These are phyloP conservation scores for Fusarium annulatum DNA, from an alignment of 2,329 filamentous ascomycete genomes.

Conservation along the genomic window DNA sequence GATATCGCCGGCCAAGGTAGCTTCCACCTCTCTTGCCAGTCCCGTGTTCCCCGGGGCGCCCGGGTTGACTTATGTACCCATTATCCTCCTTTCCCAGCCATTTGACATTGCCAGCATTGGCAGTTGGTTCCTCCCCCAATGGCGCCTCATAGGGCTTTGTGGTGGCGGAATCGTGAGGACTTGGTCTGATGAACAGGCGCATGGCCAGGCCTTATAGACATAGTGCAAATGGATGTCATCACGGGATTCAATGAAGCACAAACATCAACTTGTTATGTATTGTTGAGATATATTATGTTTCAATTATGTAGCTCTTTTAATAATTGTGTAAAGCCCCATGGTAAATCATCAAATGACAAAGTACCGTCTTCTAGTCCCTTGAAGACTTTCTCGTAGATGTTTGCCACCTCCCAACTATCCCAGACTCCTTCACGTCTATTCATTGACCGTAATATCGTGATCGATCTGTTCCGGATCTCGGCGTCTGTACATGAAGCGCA, in stretches of 20 bases:
- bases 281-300: not conserved
- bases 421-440: conserved; percentile 37
- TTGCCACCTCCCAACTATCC: conserved; percentile 39
- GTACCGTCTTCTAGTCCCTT: not conserved
- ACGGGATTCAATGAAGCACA: not conserved
- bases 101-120: too few species aligned
- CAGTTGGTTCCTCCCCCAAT: too few species aligned
- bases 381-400: conserved; percentile 27
- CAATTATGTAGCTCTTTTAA: not conserved
- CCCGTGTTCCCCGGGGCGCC: too few species aligned
- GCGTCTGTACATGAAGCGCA: conserved; percentile 18
- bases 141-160: not conserved
- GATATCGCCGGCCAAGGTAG: too few species aligned
- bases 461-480: conserved; percentile 9
- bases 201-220: not conserved
- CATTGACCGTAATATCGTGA: conserved; percentile 20
- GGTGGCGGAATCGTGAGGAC: not conserved
- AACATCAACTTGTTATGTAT: not conserved
- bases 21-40: too few species aligned
- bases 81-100: too few species aligned
- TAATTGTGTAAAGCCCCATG: not conserved
- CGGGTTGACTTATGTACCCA: too few species aligned
- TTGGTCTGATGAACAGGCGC: not conserved
- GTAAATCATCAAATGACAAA: not conserved
- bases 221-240: not conserved